These are phyloP conservation scores for Leishmania lainsoni DNA, from an alignment of 208 protist species.

Conservation along the genomic window DNA sequence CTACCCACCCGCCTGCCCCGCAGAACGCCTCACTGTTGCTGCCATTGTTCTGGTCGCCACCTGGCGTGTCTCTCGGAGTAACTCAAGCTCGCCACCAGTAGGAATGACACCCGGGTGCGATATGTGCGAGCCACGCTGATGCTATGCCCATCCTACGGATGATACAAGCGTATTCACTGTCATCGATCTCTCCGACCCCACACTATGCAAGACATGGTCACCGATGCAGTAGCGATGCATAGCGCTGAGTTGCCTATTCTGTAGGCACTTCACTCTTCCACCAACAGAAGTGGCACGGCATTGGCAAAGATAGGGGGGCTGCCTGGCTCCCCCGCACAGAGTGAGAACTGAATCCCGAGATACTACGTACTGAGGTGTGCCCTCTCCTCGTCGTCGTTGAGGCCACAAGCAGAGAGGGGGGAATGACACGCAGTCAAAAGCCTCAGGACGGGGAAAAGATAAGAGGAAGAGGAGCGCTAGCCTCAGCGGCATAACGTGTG, in stretches of 20 bases:
- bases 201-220: too few relatives aligned
- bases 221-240: neutral
- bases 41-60: too few relatives aligned
- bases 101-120: neutral
- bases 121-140: neutral
- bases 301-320: neutral
- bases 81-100: neutral
- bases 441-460: neutral
- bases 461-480: neutral
- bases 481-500: neutral
- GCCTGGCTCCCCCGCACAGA: neutral
- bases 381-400: too few relatives aligned
- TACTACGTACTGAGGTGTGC: neutral
- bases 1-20: neutral
- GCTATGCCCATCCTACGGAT: neutral
- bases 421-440: too few relatives aligned
- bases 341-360: neutral
- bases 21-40: neutral
- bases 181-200: neutral
- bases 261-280: neutral
- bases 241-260: neutral
- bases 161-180: neutral
- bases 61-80: too few relatives aligned
- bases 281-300: neutral
- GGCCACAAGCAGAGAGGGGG: too few relatives aligned